Evolutionary conservation across 2,329 filamentous ascomycete species (phyloP), one percentile per base, ranked within the genome.

Genomic region (Aspergillus phoenicis): DNA sequence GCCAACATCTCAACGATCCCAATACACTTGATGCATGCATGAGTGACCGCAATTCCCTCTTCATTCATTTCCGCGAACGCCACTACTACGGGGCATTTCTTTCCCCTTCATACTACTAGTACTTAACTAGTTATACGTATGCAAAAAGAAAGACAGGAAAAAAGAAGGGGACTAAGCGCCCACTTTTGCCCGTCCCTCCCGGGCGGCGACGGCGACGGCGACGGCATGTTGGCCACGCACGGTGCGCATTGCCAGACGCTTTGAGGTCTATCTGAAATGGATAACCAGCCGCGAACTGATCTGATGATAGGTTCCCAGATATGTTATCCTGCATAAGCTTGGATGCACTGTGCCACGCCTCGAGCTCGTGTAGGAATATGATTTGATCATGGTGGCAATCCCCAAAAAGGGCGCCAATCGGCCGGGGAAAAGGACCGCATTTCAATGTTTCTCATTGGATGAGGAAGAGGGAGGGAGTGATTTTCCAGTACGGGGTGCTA

Each of bases 361-460:
- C 62, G 56, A 47, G 64, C 64, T 65, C 64, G 64, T 64, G 64
- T 59, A 62, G 57, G 39, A 49, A 61, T 56, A 49, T 64, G 64
- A 65, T 64, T 62, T 57, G 64, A 55, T 61, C 52, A 24, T 49
- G 49, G 54, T 58, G 57, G 52, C 41, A 57, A 54, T 43, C 60
- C 53, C 33, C 33, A 33, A 58, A 52, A 57, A 48, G 48, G 53
- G 51, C 48, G 36, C 47, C 41, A 48, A 56, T 41, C 58, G 59
- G 26, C 51, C 56, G 49, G 51, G 57, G 58, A 49, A 56, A 57
- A 51, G 26, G 41, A 45, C 10, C 28, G 28, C 38, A 47, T 22
- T 54, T 10, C 13, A 36, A 36, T 10, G 33, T 13, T 43, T 39
- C 22, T 41, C 8, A 43, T 41, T 54, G 38, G 52, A 8, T 38